phyloP scores from a whole-genome alignment of 1,284 basidiomycete species.

The Cryptococcus sp. region DNA sequence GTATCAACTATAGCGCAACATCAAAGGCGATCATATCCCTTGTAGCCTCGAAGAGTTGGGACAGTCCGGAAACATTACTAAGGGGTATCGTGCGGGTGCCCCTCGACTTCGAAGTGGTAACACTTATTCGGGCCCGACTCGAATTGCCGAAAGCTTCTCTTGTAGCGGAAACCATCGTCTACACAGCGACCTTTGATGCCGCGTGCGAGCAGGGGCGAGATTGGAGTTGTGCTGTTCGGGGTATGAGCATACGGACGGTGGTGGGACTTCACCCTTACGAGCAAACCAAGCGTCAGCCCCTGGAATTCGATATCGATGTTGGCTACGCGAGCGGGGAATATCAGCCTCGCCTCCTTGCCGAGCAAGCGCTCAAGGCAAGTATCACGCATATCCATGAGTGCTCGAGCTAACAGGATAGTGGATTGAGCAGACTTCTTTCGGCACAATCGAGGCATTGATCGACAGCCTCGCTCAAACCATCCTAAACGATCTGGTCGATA shows the following conservation, averaged over 20 bases:
- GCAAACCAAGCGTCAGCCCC: constrained; percentile 60
- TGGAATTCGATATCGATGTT: constrained; percentile 58
- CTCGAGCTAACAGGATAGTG: constrained; percentile 28
- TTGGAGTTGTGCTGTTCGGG: constrained; percentile 43
- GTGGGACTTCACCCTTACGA: constrained; percentile 72
- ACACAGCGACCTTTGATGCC: constrained; percentile 8
- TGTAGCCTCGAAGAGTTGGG: constrained; percentile 7
- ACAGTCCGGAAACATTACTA: constrained; percentile 22
- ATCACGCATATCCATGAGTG: neutral
- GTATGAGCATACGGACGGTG: constrained; percentile 57
- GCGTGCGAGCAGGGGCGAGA: neutral
- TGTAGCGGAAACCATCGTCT: constrained; percentile 23
- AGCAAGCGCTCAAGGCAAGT: constrained; percentile 49
- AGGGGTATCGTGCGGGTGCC: constrained; percentile 16
- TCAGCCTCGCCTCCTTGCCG: constrained; percentile 48
- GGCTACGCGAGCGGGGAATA: constrained; percentile 28
- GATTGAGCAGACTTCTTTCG: constrained; percentile 53
- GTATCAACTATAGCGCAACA: constrained; percentile 46
- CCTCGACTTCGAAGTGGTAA: constrained; percentile 22
- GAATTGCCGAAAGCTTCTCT: constrained; percentile 34
- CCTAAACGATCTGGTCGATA: constrained; percentile 16
- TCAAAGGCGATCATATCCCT: constrained; percentile 36
- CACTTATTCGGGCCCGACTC: constrained; percentile 15
- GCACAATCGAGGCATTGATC: constrained; percentile 69
- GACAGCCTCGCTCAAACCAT: constrained; percentile 55